Percentiles rank a stretch among this genome's conserved stretches.
Evolutionary conservation across 2,329 filamentous ascomycete genomes (phyloP).

Genomic region (Phyllosticta capitalensis): DNA sequence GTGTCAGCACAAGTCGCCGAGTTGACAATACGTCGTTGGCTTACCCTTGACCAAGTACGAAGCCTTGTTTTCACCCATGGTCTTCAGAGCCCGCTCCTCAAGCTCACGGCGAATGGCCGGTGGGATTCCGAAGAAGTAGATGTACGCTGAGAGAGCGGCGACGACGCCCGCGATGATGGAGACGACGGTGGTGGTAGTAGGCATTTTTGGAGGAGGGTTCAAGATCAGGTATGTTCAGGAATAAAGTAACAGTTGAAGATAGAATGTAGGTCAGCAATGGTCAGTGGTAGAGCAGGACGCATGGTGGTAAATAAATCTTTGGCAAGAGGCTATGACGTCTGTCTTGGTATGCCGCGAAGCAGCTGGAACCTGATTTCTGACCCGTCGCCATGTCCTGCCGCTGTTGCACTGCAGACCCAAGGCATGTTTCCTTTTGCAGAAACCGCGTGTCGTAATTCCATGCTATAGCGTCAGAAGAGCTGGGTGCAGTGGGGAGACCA

Average conservation of each 20-base stretch:
- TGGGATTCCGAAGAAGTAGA: slow-evolving; percentile 41
- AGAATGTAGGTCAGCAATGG: not conserved
- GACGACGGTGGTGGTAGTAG: slow-evolving; percentile 16
- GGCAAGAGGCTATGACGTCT: not conserved
- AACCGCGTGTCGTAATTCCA: not conserved
- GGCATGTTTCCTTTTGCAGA: not conserved
- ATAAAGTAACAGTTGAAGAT: not conserved
- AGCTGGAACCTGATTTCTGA: not conserved
- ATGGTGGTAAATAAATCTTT: not conserved
- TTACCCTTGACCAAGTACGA: slow-evolving; percentile 32
- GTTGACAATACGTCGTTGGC: not conserved
- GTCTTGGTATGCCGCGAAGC: not conserved
- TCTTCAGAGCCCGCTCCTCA: slow-evolving; percentile 37
- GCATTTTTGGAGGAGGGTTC: slow-evolving; percentile 1
- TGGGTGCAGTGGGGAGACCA: not conserved
- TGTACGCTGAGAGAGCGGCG: slow-evolving; percentile 27
- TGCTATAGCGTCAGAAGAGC: not conserved
- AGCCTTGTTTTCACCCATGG: slow-evolving; percentile 45
- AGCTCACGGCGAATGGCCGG: slow-evolving; percentile 37
- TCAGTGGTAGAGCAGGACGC: not conserved
- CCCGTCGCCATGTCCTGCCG: not conserved
- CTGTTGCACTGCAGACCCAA: not conserved
- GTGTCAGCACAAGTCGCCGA: slow-evolving; percentile 4
- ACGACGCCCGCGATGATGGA: slow-evolving; percentile 26
- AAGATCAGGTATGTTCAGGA: not conserved